Base-by-base conservation (phyloP, 306 rosid species). In the Castanospermum australe region DNA sequence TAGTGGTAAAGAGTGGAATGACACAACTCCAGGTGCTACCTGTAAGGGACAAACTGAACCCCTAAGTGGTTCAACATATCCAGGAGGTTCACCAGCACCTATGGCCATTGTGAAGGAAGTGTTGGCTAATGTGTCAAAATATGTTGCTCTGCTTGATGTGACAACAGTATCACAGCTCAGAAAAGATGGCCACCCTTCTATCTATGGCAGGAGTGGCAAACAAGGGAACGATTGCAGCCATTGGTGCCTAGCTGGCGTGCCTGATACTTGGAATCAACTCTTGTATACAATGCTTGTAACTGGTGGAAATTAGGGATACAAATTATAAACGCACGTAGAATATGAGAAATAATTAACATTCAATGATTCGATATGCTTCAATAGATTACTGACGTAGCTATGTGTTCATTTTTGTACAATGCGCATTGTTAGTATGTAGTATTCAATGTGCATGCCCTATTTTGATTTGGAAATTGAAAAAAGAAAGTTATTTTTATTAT, bases 191-290 rank as follows among this genome's bases (percentile, higher is more conserved):
- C 75, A 66, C 32, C 75, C 67, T 4, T 77, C 81, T 51, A 50
- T 54, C 1, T 78, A 78, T 67, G 57, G 38, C 44, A 4, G 13
- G 20, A 8, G 32, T 41, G 36, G 35, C 2, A n/a, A 2, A 1
- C 18, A 28, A 15, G 55, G 30, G 5, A 65, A 21, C 25, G 81
- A 66, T 21, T 77, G 81, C 41, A 65, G 74, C 39, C 81, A 66
- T 36, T 77, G 81, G 81, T 77, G 81, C 13, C 67, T 77, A 36
- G 39, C 81, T 25, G 81, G 81, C 9, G 75, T 77, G 9, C 81
- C 81, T 54, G 81, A 51, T 18, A 54, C 81, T 65, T 66, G 75
- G 81, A 77, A 78, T 42, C 59, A 78, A 54, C 28, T 78, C 50
- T 25, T 67, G 21, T 39, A 28, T 65, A 66, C 73, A 1, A 21